These are phyloP conservation scores for Heterobasidion parviporum DNA, from an alignment of 1,284 basidiomycete genomes.

Conservation along the genomic window DNA sequence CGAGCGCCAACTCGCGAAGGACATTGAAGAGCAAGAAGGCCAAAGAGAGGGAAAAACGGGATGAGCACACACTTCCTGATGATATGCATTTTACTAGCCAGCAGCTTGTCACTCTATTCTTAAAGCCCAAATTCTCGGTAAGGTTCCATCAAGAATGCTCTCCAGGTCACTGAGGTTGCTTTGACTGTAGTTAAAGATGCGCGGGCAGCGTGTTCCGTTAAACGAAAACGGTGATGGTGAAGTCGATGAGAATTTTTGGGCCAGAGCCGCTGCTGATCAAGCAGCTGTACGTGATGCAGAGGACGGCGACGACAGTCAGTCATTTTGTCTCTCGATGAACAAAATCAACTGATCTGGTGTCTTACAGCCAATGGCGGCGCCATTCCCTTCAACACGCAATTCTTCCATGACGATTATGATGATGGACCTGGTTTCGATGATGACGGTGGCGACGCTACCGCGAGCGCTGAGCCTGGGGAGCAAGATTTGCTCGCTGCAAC, in stretches of 20 bases:
- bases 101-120: conserved; percentile 85
- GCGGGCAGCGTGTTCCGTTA: conserved; percentile 51
- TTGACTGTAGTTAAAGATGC: conserved; percentile 66
- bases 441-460: conserved; percentile 39
- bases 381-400: conserved; percentile 89
- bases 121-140: conserved; percentile 93
- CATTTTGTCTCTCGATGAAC: neutral
- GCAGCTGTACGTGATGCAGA: conserved; percentile 48
- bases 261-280: conserved; percentile 79
- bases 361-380: conserved; percentile 38
- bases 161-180: neutral
- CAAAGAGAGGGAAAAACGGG: conserved; percentile 52
- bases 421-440: conserved; percentile 76
- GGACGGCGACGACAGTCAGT: conserved; percentile 59
- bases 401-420: conserved; percentile 92
- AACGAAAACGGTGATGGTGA: conserved; percentile 68
- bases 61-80: conserved; percentile 83
- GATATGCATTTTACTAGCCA: conserved; percentile 96
- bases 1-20: conserved; percentile 25
- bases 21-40: conserved; percentile 35
- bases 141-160: conserved; percentile 18
- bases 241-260: conserved; percentile 94
- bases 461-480: conserved; percentile 53
- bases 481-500: conserved; percentile 83
- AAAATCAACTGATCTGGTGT: neutral